These are phyloP conservation scores for Ophiostoma sp. DNA, from an alignment of 2,329 filamentous ascomycete species.

Conservation along the genomic window DNA sequence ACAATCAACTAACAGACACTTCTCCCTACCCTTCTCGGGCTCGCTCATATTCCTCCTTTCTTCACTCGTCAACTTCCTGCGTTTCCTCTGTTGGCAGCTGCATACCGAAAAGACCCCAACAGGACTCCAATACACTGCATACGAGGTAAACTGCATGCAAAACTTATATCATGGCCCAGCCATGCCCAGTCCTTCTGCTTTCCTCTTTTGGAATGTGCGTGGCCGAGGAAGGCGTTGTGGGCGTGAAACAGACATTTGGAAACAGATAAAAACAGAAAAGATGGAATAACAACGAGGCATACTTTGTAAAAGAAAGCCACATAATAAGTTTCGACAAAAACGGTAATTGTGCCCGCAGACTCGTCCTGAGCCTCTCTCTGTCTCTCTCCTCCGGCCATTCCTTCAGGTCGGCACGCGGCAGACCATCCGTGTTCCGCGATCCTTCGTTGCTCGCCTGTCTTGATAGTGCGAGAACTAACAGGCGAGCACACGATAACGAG, in stretches of 20 bases:
- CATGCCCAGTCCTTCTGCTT: neutral
- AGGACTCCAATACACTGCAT: neutral
- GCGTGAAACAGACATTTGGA: too few relatives aligned
- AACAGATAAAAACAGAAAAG: neutral
- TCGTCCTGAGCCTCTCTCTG: too few relatives aligned
- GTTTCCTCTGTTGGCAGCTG: neutral
- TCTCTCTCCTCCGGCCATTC: neutral
- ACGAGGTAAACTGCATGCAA: too few relatives aligned
- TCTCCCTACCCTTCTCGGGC: neutral
- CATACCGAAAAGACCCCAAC: neutral
- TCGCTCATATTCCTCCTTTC: neutral
- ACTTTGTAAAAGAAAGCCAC: too few relatives aligned
- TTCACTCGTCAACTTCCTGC: neutral
- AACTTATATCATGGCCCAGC: neutral
- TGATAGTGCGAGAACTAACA: neutral
- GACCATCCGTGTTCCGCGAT: slow-evolving; percentile 3
- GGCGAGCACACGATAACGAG: neutral
- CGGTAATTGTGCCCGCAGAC: too few relatives aligned
- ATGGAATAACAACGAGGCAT: too few relatives aligned
- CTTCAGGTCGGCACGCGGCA: neutral
- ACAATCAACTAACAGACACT: neutral
- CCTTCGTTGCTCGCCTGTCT: neutral
- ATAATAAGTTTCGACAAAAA: too few relatives aligned
- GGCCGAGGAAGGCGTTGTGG: neutral
- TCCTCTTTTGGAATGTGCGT: neutral